Evolutionary conservation across 306 rosid species (phyloP), one percentile per base, ranked within the genome.

Genomic region (Begonia fuchsioides): DNA sequence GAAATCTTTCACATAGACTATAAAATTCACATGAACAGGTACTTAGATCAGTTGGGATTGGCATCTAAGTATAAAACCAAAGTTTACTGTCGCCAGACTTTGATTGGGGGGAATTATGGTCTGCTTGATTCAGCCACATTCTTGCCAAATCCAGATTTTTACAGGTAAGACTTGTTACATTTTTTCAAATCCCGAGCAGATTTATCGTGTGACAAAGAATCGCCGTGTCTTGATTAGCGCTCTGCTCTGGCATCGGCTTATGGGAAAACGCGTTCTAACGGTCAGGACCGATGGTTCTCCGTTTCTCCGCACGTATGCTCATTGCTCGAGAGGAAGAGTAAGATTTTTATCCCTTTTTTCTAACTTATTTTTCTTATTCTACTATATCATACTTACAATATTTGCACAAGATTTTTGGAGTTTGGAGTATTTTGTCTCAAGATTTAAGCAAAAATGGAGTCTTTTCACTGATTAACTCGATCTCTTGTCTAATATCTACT

Each of bases 21-120:
- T 26, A 26, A 5, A 26, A 26, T 26, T 26, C 35, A 26, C 35
- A 26, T 26, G 35, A 26, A 5, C 53, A 90, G 98, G 98, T 90
- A 85, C 87, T 72, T 90, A 20, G 98, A 90, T 79, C 94, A 90
- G 75, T 90, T 90, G 57, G 98, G 94, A 69, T 64, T 90, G 80
- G 74, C 98, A 39, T 74, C 98, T 15, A 82, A 52, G 65, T 75
- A 79, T 74, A 71, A 56, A 66, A 66, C 92, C 8, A 77, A 74
- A 61, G 98, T 73, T 50, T 90, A 90, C 66, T 90, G 98, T 73
- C 79, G 98, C 48, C 98, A 90, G 56, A 67, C 87, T 54, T 66
- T 90, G 59, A 68, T 90, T 60, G 98, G 98, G 39, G 98, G 98
- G 48, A 77, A 85, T 73, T 90, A 90, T 40, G 95, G 95, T 52